Base-by-base conservation (phyloP, 306 rosid genomes). In the Lathyrus tuberosus region DNA sequence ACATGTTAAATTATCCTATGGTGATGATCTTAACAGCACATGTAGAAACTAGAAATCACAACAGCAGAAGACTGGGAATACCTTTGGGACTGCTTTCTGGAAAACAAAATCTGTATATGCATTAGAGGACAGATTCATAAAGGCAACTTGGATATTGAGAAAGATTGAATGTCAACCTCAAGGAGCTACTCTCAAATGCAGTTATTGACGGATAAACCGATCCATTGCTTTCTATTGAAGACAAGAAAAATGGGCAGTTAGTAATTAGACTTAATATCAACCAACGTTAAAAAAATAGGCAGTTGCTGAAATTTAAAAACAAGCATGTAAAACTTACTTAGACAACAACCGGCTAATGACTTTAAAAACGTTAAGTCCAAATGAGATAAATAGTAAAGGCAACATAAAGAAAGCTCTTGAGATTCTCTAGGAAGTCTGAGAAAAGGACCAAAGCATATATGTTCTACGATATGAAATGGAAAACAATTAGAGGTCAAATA, bases 51-150 rank as follows among this genome's bases (percentile, higher is more conserved):
- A 80, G 15, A n/a, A n/a, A n/a, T n/a, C n/a, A n/a, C n/a, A n/a
- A n/a, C n/a, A n/a, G n/a, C n/a, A n/a, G n/a, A n/a, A 57, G 57
- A 49, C 69, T 30, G 48, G 65, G 65, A 65, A 30, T 87, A 91
- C 99, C 99, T 95, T 95, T 2, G 99, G 99, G 81, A 94, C 97
- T 44, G 99, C 99, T 22, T 97, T 96, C 84, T 91, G 99, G 82
- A 94, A 94, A 84, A 94, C 81, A 77, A 94, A 94, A 82, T 87
- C 91, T 58, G 97, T 53, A 59, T 78, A 89, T 69, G 69, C 61
- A 76, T 67, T 82, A 28, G 89, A 49, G 16, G 97, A 81, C 83
- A 91, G 84, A 82, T 94, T 94, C 6, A 74, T 79, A 76, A 91
- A 87, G 26, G 89, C 80, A 60, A 97, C 97, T 78, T 85, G 80